These are phyloP conservation scores for Boletus semigastroideus DNA, from an alignment of 1,284 basidiomycete species.

Conservation along the genomic window DNA sequence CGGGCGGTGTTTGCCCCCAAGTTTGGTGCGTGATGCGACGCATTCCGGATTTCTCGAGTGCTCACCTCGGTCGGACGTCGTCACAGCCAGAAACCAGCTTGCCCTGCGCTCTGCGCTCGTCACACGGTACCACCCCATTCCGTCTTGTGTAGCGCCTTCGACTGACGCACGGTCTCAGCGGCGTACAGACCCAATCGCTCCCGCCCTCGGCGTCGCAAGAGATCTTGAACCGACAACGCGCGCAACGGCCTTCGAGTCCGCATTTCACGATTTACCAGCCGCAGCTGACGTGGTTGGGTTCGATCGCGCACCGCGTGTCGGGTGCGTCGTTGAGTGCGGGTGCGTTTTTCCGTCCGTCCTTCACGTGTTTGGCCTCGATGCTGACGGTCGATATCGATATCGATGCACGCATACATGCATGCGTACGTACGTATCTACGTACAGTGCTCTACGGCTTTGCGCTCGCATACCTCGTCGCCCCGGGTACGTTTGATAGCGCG, in stretches of 20 bases:
- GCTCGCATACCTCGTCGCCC: slow-evolving; percentile 84
- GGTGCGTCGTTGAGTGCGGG: slow-evolving; percentile 78
- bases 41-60: background rate
- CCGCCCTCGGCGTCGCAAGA: slow-evolving; percentile 57
- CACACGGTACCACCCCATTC: slow-evolving; percentile 48
- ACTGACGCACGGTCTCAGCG: slow-evolving; percentile 30
- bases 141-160: background rate
- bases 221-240: slow-evolving; percentile 86
- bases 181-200: slow-evolving; percentile 64
- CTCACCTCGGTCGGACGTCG: background rate
- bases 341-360: slow-evolving; percentile 38
- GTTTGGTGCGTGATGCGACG: slow-evolving; percentile 38
- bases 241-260: slow-evolving; percentile 83
- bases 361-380: background rate
- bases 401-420: background rate
- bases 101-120: slow-evolving; percentile 41
- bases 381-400: no score
- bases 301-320: slow-evolving; percentile 84
- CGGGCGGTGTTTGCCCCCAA: slow-evolving; percentile 49
- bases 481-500: slow-evolving; percentile 75
- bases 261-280: slow-evolving; percentile 98
- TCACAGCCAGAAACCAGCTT: slow-evolving; percentile 44
- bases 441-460: slow-evolving; percentile 88
- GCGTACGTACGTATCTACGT: no score
- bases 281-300: slow-evolving; percentile 87